phyloP scores from a whole-genome alignment of 257 asterid genomes.

The Catharanthus roseus region DNA sequence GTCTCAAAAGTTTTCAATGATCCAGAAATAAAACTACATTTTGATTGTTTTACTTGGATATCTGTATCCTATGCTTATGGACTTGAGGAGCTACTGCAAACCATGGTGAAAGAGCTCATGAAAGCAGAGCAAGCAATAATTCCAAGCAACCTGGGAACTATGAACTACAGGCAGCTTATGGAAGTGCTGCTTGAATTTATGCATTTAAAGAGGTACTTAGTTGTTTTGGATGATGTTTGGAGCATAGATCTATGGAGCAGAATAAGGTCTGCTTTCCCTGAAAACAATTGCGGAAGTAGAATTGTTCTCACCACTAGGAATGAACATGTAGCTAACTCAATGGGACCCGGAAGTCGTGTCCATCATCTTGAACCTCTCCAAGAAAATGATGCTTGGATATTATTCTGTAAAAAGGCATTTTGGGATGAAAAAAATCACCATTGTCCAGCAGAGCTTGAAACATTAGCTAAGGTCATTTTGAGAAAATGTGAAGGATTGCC shows the following conservation, averaged over 20 bases:
- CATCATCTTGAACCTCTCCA: constrained; percentile 23
- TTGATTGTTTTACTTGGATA: constrained; percentile 31
- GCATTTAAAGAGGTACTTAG: constrained; percentile 27
- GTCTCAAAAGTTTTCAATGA: constrained; percentile 22
- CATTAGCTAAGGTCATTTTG: constrained; percentile 17
- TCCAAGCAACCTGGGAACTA: constrained; percentile 16
- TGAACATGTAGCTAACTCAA: constrained; percentile 26
- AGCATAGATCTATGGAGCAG: constrained; percentile 27
- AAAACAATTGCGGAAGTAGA: constrained; percentile 34
- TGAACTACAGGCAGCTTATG: constrained; percentile 30
- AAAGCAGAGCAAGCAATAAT: constrained; percentile 12
- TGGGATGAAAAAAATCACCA: constrained; percentile 13
- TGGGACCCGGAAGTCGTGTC: constrained; percentile 21
- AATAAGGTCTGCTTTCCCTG: constrained; percentile 34
- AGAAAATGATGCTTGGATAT: constrained; percentile 32
- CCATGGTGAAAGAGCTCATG: constrained; percentile 21
- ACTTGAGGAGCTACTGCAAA: constrained; percentile 23
- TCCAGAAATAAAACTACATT: constrained; percentile 12
- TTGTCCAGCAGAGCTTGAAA: constrained; percentile 21
- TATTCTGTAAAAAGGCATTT: constrained; percentile 48
- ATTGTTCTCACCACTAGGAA: constrained; percentile 39
- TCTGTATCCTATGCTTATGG: constrained; percentile 20
- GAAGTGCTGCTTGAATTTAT: constrained; percentile 23
- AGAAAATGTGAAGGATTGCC: constrained; percentile 25
- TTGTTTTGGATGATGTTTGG: constrained; percentile 48